Evolutionary conservation across 1,284 basidiomycete genomes (phyloP).

Genomic region (Cryptococcus sp.): DNA sequence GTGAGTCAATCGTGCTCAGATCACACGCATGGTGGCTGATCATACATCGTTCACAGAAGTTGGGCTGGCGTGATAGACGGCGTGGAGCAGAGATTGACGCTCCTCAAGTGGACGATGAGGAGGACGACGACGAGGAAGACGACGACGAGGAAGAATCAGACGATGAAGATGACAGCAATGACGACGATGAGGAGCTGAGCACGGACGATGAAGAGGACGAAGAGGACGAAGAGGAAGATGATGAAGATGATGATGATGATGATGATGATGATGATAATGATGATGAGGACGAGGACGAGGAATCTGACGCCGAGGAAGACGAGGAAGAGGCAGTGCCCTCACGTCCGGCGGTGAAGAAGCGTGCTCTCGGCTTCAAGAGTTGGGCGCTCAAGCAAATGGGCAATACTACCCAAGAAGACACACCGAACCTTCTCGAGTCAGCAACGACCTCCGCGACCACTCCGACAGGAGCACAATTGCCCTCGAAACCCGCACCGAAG

Average conservation of each 20-base stretch:
- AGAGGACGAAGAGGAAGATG: constrained; percentile 29
- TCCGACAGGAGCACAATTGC: constrained; percentile 13
- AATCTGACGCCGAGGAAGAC: constrained; percentile 14
- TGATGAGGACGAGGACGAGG: constrained; percentile 9
- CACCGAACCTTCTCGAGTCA: constrained; percentile 17
- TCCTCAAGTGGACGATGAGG: constrained; percentile 11
- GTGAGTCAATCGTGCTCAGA: constrained; percentile 12
- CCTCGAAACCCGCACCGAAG: constrained; percentile 18
- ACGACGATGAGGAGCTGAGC: constrained; percentile 23
- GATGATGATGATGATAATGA: constrained; percentile 22
- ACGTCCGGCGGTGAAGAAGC: constrained; percentile 31
- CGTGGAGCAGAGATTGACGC: background rate
- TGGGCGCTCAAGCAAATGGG: constrained; percentile 75
- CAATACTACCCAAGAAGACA: constrained; percentile 24
- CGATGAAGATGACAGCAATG: constrained; percentile 19
- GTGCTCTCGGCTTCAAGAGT: constrained; percentile 69
- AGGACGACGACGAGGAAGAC: constrained; percentile 16
- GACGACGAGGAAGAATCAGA: constrained; percentile 24
- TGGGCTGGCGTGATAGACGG: constrained; percentile 1
- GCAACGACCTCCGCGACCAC: constrained; percentile 17
- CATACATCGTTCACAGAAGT: background rate
- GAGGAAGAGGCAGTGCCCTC: constrained; percentile 24
- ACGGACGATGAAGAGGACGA: constrained; percentile 28
- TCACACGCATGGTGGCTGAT: background rate
- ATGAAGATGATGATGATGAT: constrained; percentile 19